A percentile compares a stretch with the other conserved stretches of the same genome.
These are phyloP conservation scores for Davidsoniella eucalypti DNA, from an alignment of 2,329 filamentous ascomycete species.

Conservation along the genomic window DNA sequence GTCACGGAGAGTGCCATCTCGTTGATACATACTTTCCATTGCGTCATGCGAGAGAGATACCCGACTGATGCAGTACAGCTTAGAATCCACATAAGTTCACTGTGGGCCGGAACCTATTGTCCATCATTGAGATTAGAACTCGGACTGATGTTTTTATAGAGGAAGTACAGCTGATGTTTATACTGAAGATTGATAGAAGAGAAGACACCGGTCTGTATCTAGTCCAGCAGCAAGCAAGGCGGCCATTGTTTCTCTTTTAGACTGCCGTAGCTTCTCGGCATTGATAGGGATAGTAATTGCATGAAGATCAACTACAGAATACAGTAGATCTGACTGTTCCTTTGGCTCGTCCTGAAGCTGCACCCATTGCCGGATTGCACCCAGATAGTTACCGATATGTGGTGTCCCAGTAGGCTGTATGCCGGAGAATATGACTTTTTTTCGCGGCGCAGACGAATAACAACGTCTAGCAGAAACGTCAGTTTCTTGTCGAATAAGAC, in stretches of 20 bases:
- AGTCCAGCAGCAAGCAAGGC: slow-evolving; percentile 71
- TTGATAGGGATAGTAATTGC: slow-evolving; percentile 70
- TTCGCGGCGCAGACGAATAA: slow-evolving; percentile 14
- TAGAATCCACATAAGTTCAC: slow-evolving; percentile 93
- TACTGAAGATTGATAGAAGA: slow-evolving; percentile 74
- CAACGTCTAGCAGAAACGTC: too few species aligned
- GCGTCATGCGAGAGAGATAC: slow-evolving; percentile 95
- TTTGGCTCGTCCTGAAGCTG: slow-evolving; percentile 51
- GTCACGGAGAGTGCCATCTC: background rate
- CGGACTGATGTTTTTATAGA: background rate
- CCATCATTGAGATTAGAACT: background rate
- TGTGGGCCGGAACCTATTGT: slow-evolving; percentile 52
- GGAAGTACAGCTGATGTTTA: slow-evolving; percentile 4
- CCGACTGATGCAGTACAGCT: slow-evolving; percentile 84
- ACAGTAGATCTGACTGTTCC: slow-evolving; percentile 49
- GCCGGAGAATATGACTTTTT: slow-evolving; percentile 64
- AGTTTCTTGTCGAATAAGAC: too few species aligned
- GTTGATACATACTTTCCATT: slow-evolving; percentile 63
- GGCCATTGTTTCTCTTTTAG: slow-evolving; percentile 60
- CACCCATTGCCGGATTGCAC: slow-evolving; percentile 77
- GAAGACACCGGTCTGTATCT: slow-evolving; percentile 53
- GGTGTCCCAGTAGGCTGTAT: slow-evolving; percentile 93
- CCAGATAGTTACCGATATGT: slow-evolving; percentile 89
- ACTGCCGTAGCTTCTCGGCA: slow-evolving; percentile 40
- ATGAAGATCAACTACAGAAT: slow-evolving; percentile 84